Conservation (phyloP, 2,329 filamentous ascomycete genomes). For the Dissoconium aciculare region DNA sequence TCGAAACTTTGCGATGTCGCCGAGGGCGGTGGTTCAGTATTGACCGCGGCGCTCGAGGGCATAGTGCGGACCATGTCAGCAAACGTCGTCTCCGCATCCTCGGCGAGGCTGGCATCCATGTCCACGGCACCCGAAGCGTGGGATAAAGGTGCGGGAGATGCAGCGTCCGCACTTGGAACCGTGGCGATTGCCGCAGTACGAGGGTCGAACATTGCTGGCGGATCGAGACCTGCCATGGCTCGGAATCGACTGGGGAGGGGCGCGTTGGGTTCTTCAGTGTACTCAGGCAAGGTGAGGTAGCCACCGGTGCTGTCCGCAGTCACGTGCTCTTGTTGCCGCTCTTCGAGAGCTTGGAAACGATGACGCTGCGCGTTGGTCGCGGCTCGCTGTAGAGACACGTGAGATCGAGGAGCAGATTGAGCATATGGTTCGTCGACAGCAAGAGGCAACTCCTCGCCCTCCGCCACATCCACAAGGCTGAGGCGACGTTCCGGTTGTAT, state of each 20-base stretch:
- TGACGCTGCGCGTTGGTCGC: slow-evolving; percentile 54
- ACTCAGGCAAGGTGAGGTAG: slow-evolving; percentile 67
- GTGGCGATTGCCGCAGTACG: neutral
- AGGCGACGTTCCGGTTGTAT: slow-evolving; percentile 1
- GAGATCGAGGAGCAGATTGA: slow-evolving; percentile 22
- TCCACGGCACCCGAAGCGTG: too few species aligned
- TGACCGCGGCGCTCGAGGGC: too few species aligned
- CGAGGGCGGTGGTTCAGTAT: too few species aligned
- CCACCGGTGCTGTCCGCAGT: slow-evolving; percentile 49
- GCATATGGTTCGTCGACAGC: slow-evolving; percentile 23
- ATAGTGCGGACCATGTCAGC: too few species aligned
- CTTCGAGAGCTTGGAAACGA: slow-evolving; percentile 47
- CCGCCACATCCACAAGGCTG: slow-evolving; percentile 21
- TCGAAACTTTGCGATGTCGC: too few species aligned
- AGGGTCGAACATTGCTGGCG: slow-evolving; percentile 8
- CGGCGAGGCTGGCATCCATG: too few species aligned
- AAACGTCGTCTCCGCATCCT: too few species aligned
- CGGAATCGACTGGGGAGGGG: slow-evolving; percentile 24
- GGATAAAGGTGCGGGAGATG: too few species aligned
- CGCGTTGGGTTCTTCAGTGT: slow-evolving; percentile 44
- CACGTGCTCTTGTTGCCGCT: slow-evolving; percentile 31
- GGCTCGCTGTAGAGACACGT: slow-evolving; percentile 21
- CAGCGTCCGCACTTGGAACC: slow-evolving; percentile 7
- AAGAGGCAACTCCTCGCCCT: slow-evolving; percentile 15
- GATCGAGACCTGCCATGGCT: slow-evolving; percentile 24